phyloP scores from a whole-genome alignment of 257 asterid species.

The Primulina tabacum region DNA sequence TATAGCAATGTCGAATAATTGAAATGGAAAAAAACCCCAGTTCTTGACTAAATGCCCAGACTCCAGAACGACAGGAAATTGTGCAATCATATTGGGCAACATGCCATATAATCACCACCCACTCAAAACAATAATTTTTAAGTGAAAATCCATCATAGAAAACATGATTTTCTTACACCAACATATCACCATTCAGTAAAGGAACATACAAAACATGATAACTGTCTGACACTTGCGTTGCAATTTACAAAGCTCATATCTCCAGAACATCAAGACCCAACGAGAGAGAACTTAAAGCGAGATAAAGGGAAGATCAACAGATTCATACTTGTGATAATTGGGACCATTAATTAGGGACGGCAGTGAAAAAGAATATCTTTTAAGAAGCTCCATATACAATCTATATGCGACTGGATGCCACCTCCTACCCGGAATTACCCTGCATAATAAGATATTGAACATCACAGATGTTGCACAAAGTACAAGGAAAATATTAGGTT shows the following conservation, averaged over 20 bases:
- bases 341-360: constrained; percentile 72
- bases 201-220: too few species aligned
- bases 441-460: constrained; percentile 34
- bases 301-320: constrained; percentile 6
- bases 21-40: neutral
- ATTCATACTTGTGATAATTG: constrained; percentile 63
- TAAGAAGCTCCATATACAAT: constrained; percentile 83
- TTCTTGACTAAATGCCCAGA: neutral
- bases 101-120: neutral
- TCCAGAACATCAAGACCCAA: constrained; percentile 15
- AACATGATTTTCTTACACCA: neutral
- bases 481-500: neutral
- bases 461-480: neutral
- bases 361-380: constrained; percentile 72
- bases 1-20: neutral
- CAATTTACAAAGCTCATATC: constrained; percentile 7
- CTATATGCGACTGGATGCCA: constrained; percentile 77
- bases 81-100: neutral
- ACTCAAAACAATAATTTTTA: neutral
- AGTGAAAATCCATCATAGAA: neutral
- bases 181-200: neutral
- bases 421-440: constrained; percentile 70
- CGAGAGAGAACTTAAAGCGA: constrained; percentile 8
- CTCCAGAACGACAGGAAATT: neutral
- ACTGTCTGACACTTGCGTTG: neutral